Evolutionary conservation across 1,139 yeast species (phyloP).

Genomic region (Kodamaea suecica): DNA sequence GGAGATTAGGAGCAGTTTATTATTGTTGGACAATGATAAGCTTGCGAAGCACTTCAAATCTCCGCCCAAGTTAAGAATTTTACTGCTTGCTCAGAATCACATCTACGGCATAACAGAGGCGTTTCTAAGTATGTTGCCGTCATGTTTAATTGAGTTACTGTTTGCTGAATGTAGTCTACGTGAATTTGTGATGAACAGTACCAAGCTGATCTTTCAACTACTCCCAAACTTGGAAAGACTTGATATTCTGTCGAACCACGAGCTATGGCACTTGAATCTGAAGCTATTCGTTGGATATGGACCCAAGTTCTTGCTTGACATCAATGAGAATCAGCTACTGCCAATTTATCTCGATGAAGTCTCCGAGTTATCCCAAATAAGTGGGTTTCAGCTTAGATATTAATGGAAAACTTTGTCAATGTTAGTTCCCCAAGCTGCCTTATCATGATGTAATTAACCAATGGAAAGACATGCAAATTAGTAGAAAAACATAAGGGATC

Average conservation of each 20-base stretch:
- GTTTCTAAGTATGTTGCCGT: slow-evolving; percentile 29
- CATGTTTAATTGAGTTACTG: slow-evolving; percentile 23
- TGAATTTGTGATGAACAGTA: slow-evolving; percentile 5
- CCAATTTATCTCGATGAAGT: not conserved
- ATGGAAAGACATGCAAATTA: no score
- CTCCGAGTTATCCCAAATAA: no score
- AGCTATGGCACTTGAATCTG: slow-evolving; percentile 3
- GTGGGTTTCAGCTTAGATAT: no score
- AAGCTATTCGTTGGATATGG: slow-evolving; percentile 3
- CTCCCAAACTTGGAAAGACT: slow-evolving; percentile 5
- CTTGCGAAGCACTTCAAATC: slow-evolving; percentile 25
- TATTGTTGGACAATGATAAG: slow-evolving; percentile 23
- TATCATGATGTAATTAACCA: no score
- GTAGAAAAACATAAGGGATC: no score
- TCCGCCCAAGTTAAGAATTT: slow-evolving; percentile 25
- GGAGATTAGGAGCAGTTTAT: slow-evolving; percentile 28
- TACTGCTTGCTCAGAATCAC: slow-evolving; percentile 29
- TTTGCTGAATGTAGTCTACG: slow-evolving; percentile 6
- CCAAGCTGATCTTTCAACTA: not conserved
- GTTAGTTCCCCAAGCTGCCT: no score
- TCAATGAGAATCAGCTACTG: not conserved
- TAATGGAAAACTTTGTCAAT: no score
- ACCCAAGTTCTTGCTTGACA: not conserved
- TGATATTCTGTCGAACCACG: slow-evolving; percentile 3
- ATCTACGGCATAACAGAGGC: slow-evolving; percentile 20